phyloP scores from a whole-genome alignment of 345 rosid species.

The Bretschneidera sinensis region DNA sequence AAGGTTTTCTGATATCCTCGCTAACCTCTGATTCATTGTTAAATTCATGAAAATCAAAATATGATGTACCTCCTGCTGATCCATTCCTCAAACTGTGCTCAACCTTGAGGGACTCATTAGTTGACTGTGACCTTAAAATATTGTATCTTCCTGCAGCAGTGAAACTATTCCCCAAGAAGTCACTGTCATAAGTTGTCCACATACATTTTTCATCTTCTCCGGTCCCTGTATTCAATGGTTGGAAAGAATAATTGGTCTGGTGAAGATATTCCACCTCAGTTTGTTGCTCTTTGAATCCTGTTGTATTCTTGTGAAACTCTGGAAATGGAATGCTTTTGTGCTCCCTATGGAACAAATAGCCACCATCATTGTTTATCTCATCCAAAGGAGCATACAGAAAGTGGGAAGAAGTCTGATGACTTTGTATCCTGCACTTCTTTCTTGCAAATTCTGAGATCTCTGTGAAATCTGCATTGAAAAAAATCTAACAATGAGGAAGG shows the following conservation, averaged over 20 bases:
- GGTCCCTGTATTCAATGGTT: constrained; percentile 15
- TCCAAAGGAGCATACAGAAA: constrained; percentile 24
- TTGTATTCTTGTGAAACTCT: constrained; percentile 21
- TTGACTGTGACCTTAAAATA: constrained; percentile 23
- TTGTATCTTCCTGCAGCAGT: constrained; percentile 23
- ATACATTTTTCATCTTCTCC: constrained; percentile 16
- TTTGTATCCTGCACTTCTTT: constrained; percentile 36
- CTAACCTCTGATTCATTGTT: constrained; percentile 18
- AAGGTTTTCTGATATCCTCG: constrained; percentile 24
- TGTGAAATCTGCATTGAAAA: neutral
- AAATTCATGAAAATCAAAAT: constrained; percentile 24
- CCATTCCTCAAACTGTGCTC: constrained; percentile 21
- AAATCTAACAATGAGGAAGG: too few species aligned
- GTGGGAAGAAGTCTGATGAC: constrained; percentile 26
- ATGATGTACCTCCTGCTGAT: constrained; percentile 10
- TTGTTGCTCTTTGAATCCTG: constrained; percentile 17
- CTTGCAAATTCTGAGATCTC: constrained; percentile 14
- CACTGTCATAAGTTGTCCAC: constrained; percentile 23
- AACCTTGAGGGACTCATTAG: constrained; percentile 19
- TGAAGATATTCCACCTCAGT: neutral
- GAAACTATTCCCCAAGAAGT: constrained; percentile 21
- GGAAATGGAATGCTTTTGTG: constrained; percentile 25
- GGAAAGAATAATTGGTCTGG: constrained; percentile 19
- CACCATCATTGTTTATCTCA: constrained; percentile 21
- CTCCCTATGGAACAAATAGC: constrained; percentile 21